A percentile compares a stretch with the other conserved stretches of the same genome.
Evolutionary conservation across 2,329 filamentous ascomycete species (phyloP).

Genomic region (Chaetomiaceae sp.): DNA sequence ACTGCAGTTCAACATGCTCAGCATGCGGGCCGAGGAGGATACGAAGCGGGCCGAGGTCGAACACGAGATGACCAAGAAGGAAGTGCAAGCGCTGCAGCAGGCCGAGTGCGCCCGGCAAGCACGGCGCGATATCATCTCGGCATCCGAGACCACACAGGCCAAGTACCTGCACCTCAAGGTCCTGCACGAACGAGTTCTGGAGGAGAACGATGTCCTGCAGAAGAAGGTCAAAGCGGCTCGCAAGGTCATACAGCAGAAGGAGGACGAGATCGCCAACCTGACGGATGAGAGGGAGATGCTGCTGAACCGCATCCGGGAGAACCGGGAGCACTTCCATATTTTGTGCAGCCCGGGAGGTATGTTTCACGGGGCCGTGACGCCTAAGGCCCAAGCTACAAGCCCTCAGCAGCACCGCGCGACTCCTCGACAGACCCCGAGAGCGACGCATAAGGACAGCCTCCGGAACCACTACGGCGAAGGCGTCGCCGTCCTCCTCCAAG

Average conservation of each 20-base stretch:
- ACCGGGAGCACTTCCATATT: conserved; percentile 76
- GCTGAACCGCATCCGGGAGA: conserved; percentile 79
- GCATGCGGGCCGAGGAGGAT: conserved; percentile 77
- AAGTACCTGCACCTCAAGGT: conserved; percentile 58
- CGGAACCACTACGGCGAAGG: conserved; percentile 49
- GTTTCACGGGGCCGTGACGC: conserved; percentile 57
- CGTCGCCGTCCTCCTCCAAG: conserved; percentile 75
- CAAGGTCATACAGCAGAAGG: conserved; percentile 70
- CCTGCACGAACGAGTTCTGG: conserved; percentile 59
- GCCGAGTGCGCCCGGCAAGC: conserved; percentile 63
- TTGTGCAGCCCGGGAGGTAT: conserved; percentile 69
- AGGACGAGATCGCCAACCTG: conserved; percentile 64
- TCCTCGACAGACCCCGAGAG: conserved; percentile 46
- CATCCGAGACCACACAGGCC: conserved; percentile 46
- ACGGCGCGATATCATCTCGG: conserved; percentile 46
- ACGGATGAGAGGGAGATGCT: conserved; percentile 70
- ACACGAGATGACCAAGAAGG: conserved; percentile 81
- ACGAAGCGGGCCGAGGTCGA: conserved; percentile 84
- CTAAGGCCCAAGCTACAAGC: conserved; percentile 43
- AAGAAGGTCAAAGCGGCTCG: conserved; percentile 67
- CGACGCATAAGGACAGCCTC: conserved; percentile 36
- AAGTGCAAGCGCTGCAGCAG: conserved; percentile 76
- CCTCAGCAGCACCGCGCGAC: conserved; percentile 43
- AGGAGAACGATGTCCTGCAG: conserved; percentile 58
- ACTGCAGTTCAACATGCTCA: conserved; percentile 78